These are phyloP conservation scores for Knufia fluminis DNA, from an alignment of 2,329 filamentous ascomycete genomes.

Conservation along the genomic window DNA sequence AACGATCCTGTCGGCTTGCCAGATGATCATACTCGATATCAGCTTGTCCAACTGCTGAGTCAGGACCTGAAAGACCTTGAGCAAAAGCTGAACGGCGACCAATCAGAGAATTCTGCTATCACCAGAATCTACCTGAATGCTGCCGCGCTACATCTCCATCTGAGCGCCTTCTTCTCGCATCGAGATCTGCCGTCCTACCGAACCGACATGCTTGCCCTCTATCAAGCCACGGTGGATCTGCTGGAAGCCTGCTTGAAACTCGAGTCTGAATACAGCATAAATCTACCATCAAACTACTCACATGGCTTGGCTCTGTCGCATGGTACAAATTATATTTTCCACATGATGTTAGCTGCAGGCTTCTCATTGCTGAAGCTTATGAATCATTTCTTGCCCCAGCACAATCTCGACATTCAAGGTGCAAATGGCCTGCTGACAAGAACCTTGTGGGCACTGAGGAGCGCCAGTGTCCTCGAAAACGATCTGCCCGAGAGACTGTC, in stretches of 20 bases:
- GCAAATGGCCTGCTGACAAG: slow-evolving; percentile 49
- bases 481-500: slow-evolving; percentile 56
- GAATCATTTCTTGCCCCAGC: slow-evolving; percentile 54
- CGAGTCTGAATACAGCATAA: slow-evolving; percentile 31
- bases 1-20: slow-evolving; percentile 45
- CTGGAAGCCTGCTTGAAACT: slow-evolving; percentile 39
- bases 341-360: slow-evolving; percentile 57
- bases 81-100: slow-evolving; percentile 37
- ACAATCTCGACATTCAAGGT: slow-evolving; percentile 40
- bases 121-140: slow-evolving; percentile 41
- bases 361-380: slow-evolving; percentile 57
- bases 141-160: slow-evolving; percentile 38
- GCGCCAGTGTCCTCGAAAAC: slow-evolving; percentile 52
- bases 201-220: slow-evolving; percentile 36
- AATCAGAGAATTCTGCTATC: slow-evolving; percentile 31
- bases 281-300: slow-evolving; percentile 20
- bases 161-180: slow-evolving; percentile 43
- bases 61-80: slow-evolving; percentile 44
- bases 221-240: slow-evolving; percentile 38
- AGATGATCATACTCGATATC: slow-evolving; percentile 35
- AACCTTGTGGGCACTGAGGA: slow-evolving; percentile 50
- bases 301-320: slow-evolving; percentile 38
- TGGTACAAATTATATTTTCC: slow-evolving; percentile 55
- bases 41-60: slow-evolving; percentile 37
- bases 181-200: slow-evolving; percentile 38